Evolutionary conservation across 129 eudicot species (phyloP).

Genomic region (Flaveria bidentis): DNA sequence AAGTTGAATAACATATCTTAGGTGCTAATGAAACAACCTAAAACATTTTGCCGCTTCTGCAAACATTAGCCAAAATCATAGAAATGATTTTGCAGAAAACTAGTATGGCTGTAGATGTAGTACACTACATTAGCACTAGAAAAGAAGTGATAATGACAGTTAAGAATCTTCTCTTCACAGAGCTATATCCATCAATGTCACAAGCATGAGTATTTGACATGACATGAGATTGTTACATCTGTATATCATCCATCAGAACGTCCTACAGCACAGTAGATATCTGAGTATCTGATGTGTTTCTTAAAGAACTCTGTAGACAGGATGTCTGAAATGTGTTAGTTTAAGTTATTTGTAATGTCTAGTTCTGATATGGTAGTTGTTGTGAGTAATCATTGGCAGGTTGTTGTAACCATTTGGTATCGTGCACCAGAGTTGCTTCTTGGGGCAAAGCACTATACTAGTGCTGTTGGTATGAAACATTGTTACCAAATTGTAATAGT

Average conservation of each 20-base stretch:
- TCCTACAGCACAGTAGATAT: neutral
- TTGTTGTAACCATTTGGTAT: slow-evolving; percentile 99
- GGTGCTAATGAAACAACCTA: too few relatives aligned
- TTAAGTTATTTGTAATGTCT: neutral
- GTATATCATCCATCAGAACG: neutral
- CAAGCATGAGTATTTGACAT: neutral
- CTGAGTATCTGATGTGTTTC: neutral
- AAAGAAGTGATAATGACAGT: neutral
- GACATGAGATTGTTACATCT: neutral
- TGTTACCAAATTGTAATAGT: slow-evolving; percentile 18
- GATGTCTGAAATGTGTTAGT: neutral
- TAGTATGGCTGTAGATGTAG: neutral
- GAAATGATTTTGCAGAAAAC: neutral
- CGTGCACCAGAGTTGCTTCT: slow-evolving; percentile 99
- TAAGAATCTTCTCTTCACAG: neutral
- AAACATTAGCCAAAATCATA: neutral
- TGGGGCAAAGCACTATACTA: slow-evolving; percentile 95
- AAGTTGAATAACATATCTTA: too few relatives aligned
- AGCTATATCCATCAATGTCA: neutral
- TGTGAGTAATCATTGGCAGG: slow-evolving; percentile 46
- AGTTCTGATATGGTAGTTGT: slow-evolving; percentile 11
- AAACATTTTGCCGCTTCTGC: too few relatives aligned
- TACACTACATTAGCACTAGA: neutral
- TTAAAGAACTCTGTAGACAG: neutral
- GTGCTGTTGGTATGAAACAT: slow-evolving; percentile 90